These are phyloP conservation scores for Exophiala spinifera DNA, from an alignment of 2,329 filamentous ascomycete genomes.

Conservation along the genomic window DNA sequence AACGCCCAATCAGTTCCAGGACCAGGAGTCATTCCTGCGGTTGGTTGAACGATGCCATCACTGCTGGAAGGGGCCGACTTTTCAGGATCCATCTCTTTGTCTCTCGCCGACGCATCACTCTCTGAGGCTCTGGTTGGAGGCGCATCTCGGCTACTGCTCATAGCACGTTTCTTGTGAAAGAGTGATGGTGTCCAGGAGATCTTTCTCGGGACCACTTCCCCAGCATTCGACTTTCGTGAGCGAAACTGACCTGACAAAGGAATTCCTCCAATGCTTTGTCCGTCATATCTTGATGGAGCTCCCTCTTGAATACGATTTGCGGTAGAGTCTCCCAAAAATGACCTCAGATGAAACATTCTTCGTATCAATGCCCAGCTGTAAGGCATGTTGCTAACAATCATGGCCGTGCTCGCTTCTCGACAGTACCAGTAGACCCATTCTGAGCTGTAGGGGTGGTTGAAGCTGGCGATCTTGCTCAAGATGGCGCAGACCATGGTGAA, in stretches of 20 bases:
- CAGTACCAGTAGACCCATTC: slow-evolving; percentile 61
- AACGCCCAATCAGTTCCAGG: slow-evolving; percentile 19
- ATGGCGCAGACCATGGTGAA: slow-evolving; percentile 57
- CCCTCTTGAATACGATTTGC: slow-evolving; percentile 16
- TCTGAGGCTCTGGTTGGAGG: slow-evolving; percentile 1
- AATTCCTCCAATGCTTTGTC: slow-evolving; percentile 16
- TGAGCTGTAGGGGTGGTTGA: slow-evolving; percentile 54
- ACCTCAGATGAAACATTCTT: slow-evolving; percentile 40
- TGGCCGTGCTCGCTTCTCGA: slow-evolving; percentile 57
- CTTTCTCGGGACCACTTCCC: slow-evolving; percentile 1
- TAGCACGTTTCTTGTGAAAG: background rate
- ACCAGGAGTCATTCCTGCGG: slow-evolving; percentile 4
- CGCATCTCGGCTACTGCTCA: background rate
- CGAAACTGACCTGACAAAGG: slow-evolving; percentile 7
- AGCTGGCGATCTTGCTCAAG: slow-evolving; percentile 62
- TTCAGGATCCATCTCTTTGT: slow-evolving; percentile 16
- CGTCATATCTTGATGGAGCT: slow-evolving; percentile 11
- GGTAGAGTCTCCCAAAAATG: slow-evolving; percentile 31
- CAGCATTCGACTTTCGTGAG: slow-evolving; percentile 13
- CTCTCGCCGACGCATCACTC: background rate
- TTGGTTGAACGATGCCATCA: slow-evolving; percentile 17
- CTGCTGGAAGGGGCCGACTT: slow-evolving; percentile 16
- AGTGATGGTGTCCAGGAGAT: slow-evolving; percentile 11
- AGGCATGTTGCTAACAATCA: slow-evolving; percentile 60
- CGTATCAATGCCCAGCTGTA: slow-evolving; percentile 58